Evolutionary conservation across 116 monocot genomes (phyloP), one percentile per base, ranked within the genome.

Genomic region (Iris pallida): DNA sequence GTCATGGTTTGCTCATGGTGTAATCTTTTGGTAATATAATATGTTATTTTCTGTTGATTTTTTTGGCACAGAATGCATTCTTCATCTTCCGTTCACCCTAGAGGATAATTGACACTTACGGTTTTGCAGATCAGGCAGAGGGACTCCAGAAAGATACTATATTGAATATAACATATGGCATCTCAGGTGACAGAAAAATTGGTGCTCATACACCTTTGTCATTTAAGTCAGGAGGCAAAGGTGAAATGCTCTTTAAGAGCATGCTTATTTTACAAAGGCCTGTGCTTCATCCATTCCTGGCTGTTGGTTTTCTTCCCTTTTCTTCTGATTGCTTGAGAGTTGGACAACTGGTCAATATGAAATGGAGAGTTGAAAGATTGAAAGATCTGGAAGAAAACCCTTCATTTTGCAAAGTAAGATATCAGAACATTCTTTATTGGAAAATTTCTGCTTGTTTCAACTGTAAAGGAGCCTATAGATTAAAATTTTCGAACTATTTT

Each of bases 301-400:
- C 98, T 10, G 88, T 98, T 76, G 98, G 98, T 52, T 93, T 93
- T 81, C 85, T 98, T 78, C 85, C 90, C 10, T 82, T 93, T 76
- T 80, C 93, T 61, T 86, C 84, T 8, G 85, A 88, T 65, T 78
- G 87, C 73, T 57, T 98, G 43, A 83, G 83, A 80, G 93, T 93
- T 71, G 98, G 93, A 12, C 88, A 98, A 20, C 73, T 98, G 53
- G 79, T 93, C 6, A 84, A 68, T 71, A 80, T 98, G 79, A 80
- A 80, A 58, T 98, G 93, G 98, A 87, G 98, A 72, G 73, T 98
- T 4, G 90, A 93, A 77, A 85, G 90, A 59, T 77, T 98, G 82
- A 93, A 86, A 64, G 68, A 78, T 64, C 47, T 63, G 9, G 82
- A 59, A 20, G 64, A 77, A 4, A 73, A 47, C 42, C 20, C 79